Percentiles rank a stretch among this genome's conserved stretches.
phyloP scores from a whole-genome alignment of 1,284 basidiomycete species.

The Ganoderma multipileum region DNA sequence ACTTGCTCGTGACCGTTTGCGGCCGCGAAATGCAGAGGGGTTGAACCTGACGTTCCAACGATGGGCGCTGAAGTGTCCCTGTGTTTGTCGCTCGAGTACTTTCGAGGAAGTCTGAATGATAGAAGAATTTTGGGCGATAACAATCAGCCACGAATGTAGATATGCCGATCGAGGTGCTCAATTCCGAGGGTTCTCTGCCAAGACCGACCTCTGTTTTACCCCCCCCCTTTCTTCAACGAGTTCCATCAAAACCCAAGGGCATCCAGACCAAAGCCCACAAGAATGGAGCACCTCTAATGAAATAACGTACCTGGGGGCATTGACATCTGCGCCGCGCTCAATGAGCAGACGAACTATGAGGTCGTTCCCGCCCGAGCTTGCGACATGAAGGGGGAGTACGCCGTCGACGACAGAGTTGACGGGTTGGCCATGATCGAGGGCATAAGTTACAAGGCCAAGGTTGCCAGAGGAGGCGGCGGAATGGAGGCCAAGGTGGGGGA shows the following conservation, averaged over 20 bases:
- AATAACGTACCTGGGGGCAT: conserved; percentile 74
- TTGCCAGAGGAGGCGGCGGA: conserved; percentile 90
- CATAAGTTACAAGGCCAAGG: conserved; percentile 87
- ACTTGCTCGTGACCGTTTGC: conserved; percentile 87
- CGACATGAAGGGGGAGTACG: conserved; percentile 90
- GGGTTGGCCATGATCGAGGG: conserved; percentile 91
- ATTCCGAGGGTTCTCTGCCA: background rate
- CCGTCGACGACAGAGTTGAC: conserved; percentile 93
- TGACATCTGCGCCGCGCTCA: conserved; percentile 92
- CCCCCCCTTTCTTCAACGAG: background rate
- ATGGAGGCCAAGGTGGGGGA: conserved; percentile 87
- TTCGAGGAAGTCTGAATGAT: conserved; percentile 68
- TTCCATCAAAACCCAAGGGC: background rate
- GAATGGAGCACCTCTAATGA: background rate
- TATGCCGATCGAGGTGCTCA: background rate
- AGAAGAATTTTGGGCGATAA: conserved; percentile 5
- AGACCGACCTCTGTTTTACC: background rate
- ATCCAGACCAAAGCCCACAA: background rate
- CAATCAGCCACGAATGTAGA: background rate
- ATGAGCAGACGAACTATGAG: conserved; percentile 87
- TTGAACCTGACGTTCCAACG: conserved; percentile 84
- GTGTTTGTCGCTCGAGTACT: conserved; percentile 77
- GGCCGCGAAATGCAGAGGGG: conserved; percentile 93
- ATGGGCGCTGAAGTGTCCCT: conserved; percentile 69
- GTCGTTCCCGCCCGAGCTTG: conserved; percentile 86